A percentile compares a stretch with the other conserved stretches of the same genome.
Conservation (phyloP, 176 grass and related monocot species). For the Carex scoparia region DNA sequence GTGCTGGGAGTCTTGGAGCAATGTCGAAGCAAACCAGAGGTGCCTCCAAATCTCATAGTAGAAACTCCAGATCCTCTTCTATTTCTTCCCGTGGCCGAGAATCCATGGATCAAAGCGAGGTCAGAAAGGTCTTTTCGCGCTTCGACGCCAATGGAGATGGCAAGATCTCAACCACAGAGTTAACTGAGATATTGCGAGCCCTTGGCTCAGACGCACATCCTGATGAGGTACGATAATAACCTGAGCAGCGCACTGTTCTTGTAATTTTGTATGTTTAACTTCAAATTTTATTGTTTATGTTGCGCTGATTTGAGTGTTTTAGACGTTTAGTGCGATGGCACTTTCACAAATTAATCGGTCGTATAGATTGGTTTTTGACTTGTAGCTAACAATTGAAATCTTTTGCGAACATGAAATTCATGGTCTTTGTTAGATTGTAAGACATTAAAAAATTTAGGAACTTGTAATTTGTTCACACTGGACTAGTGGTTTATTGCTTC, state of each 20-base stretch:
- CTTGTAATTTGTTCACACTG: neutral
- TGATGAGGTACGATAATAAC: slow-evolving; percentile 16
- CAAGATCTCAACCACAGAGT: slow-evolving; percentile 59
- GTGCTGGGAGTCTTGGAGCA: neutral
- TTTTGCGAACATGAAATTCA: neutral
- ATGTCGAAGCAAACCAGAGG: neutral
- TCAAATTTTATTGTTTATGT: neutral
- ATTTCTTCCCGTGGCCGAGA: neutral
- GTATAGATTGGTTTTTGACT: neutral
- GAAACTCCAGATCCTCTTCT: slow-evolving; percentile 9
- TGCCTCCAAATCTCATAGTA: neutral
- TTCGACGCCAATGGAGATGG: slow-evolving; percentile 87
- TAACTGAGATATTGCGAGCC: slow-evolving; percentile 42
- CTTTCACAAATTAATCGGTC: neutral
- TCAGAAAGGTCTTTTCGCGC: slow-evolving; percentile 62
- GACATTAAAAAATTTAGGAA: neutral
- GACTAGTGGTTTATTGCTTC: neutral
- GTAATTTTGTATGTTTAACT: neutral
- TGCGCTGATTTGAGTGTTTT: neutral
- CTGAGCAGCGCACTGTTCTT: neutral
- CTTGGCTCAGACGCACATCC: slow-evolving; percentile 31
- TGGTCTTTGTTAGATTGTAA: no score
- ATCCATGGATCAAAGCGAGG: slow-evolving; percentile 30
- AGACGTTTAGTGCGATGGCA: neutral
- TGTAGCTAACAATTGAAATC: neutral